Evolutionary conservation across 805 yeast genomes (phyloP), one percentile per base, ranked within the genome.

Genomic region (Peterozyma toletana): DNA sequence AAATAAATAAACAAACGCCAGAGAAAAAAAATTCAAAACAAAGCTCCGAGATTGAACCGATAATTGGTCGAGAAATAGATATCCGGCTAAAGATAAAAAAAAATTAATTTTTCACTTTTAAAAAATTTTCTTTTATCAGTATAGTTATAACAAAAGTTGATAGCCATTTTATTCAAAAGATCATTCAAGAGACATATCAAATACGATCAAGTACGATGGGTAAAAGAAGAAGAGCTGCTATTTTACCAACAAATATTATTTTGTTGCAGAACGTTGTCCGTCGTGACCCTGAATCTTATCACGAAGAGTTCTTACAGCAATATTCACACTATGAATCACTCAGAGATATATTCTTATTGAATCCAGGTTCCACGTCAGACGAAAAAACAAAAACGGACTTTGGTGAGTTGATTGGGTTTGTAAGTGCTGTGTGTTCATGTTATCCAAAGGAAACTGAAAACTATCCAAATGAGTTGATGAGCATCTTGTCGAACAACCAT

Each of bases 281-380:
- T 53, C 75, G 97, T 55, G 99, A 93, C 61, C 97, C 99, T 2
- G 85, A 77, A 53, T 90, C 98, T 0, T 93, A 93, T 60, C 79
- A 80, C 47, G 99, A 93, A 63, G 99, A 93, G 63, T 93, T 93
- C 62, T 62, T 84, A 35, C 93, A 89, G 55, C 99, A 93, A 60
- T 88, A 83, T 59, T 78, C 93, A 42, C 98, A 93, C 62, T 93
- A 93, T 63, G 89, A 84, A 59, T 86, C 98, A 2, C 67, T 89
- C 46, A 71, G 96, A 62, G 98, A 91, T 55, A 85, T 93, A 47
- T 87, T 86, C 57, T 67, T 88, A 60, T 66, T 82, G 48, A 85
- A 85, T 60, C 89, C 90, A 9, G 53, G 65, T 2, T 29, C 41
- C 1, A 45, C 65, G 5, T 71, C 73, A 7, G 62, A 72, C 4